Evolutionary conservation across 2,329 filamentous ascomycete species (phyloP).

Genomic region (Colletotrichum sp.): DNA sequence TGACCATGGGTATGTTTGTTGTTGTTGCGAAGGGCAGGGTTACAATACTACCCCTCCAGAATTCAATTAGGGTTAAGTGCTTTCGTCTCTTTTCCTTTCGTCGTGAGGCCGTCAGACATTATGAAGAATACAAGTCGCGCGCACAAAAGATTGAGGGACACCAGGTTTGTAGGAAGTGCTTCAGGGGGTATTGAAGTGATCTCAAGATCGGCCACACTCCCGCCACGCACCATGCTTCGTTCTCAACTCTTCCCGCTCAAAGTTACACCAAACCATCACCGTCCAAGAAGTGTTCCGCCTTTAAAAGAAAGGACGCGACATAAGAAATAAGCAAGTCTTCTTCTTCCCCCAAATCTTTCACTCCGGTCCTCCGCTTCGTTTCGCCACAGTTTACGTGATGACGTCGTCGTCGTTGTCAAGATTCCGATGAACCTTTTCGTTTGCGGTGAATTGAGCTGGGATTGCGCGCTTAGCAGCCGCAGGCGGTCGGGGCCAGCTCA

Average conservation of each 20-base stretch:
- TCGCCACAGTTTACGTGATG: neutral
- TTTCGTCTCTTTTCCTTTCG: neutral
- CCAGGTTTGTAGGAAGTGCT: neutral
- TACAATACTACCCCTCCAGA: neutral
- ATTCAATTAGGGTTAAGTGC: neutral
- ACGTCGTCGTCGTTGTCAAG: neutral
- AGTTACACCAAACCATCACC: neutral
- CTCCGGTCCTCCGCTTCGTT: neutral
- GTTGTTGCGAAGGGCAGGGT: neutral
- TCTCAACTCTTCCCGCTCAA: neutral
- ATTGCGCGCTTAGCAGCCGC: neutral
- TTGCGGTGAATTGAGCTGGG: neutral
- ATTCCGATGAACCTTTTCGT: neutral
- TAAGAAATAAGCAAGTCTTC: neutral
- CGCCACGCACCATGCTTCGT: neutral
- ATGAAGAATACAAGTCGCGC: neutral
- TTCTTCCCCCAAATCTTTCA: neutral
- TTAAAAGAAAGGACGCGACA: neutral
- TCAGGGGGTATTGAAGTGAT: neutral
- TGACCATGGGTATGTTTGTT: neutral
- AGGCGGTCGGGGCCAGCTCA: conserved; percentile 6
- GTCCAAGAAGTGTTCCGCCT: neutral
- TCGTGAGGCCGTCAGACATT: neutral
- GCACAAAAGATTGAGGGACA: neutral
- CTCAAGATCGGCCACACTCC: neutral